Percentiles rank a stretch among this genome's conserved stretches.
These are phyloP conservation scores for Cnidoscolus chayamansa DNA, from an alignment of 441 rosid species.

Conservation along the genomic window DNA sequence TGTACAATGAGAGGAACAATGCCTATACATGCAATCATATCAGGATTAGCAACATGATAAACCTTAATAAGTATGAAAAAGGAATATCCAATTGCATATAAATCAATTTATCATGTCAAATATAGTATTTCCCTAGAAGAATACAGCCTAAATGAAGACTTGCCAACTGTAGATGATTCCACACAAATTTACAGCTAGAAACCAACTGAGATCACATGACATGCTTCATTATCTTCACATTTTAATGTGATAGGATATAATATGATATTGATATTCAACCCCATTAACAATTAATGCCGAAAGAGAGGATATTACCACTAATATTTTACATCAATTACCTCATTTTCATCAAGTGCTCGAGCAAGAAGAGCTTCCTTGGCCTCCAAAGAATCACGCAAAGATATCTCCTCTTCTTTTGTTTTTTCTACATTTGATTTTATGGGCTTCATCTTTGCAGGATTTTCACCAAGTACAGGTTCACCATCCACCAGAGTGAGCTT, in stretches of 20 bases:
- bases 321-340: slow-evolving; percentile 44
- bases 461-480: slow-evolving; percentile 90
- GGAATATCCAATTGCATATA: not conserved
- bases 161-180: not conserved
- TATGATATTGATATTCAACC: not conserved
- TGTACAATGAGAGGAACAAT: slow-evolving; percentile 62
- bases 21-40: slow-evolving; percentile 42
- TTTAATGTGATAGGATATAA: not conserved
- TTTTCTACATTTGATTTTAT: slow-evolving; percentile 69
- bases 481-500: slow-evolving; percentile 84
- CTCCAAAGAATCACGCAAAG: slow-evolving; percentile 66
- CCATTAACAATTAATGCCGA: not conserved
- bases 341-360: slow-evolving; percentile 80
- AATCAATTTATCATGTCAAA: not conserved
- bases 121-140: not conserved
- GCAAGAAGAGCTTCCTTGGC: slow-evolving; percentile 92
- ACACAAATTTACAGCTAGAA: not conserved
- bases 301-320: not conserved
- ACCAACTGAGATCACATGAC: not conserved
- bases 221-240: not conserved
- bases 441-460: slow-evolving; percentile 76
- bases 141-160: not conserved
- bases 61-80: not conserved
- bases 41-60: slow-evolving; percentile 6
- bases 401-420: slow-evolving; percentile 60